These are phyloP conservation scores for Phyllosticta ampelicida DNA, from an alignment of 2,329 filamentous ascomycete species.

Conservation along the genomic window DNA sequence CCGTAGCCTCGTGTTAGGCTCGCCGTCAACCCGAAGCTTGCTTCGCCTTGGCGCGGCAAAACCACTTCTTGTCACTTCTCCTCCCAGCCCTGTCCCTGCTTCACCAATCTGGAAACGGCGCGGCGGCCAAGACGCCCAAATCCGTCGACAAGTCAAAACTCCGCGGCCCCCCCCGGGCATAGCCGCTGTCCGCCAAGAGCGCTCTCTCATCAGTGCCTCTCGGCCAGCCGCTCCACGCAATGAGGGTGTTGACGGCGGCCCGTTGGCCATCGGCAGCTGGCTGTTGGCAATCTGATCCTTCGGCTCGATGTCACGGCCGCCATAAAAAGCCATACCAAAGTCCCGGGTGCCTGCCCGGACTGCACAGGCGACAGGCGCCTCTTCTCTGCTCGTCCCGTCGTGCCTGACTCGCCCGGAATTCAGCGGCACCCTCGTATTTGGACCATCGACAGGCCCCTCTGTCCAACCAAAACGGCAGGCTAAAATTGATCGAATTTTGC, in stretches of 20 bases:
- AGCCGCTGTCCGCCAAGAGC: neutral
- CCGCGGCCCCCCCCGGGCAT: neutral
- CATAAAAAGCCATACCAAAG: neutral
- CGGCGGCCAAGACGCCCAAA: neutral
- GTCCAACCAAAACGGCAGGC: neutral
- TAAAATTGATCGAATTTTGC: neutral
- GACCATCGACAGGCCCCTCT: neutral
- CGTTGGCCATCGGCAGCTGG: too few species aligned
- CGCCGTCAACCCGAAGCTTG: neutral
- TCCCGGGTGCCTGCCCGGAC: neutral
- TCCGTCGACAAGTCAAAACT: neutral
- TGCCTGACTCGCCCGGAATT: neutral
- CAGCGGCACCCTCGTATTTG: neutral
- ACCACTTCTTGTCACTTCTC: too few species aligned
- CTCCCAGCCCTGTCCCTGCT: too few species aligned
- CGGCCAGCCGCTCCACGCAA: too few species aligned
- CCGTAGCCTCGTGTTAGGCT: neutral
- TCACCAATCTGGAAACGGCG: neutral
- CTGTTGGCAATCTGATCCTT: too few species aligned
- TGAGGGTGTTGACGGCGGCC: too few species aligned
- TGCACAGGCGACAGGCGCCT: neutral
- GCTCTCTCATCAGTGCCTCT: neutral
- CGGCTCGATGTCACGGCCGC: neutral
- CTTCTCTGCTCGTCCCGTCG: neutral
- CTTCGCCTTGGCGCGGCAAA: too few species aligned